A percentile compares a stretch with the other conserved stretches of the same genome.
phyloP scores from a whole-genome alignment of 2,329 filamentous ascomycete genomes.

The Akanthomyces lecanii region DNA sequence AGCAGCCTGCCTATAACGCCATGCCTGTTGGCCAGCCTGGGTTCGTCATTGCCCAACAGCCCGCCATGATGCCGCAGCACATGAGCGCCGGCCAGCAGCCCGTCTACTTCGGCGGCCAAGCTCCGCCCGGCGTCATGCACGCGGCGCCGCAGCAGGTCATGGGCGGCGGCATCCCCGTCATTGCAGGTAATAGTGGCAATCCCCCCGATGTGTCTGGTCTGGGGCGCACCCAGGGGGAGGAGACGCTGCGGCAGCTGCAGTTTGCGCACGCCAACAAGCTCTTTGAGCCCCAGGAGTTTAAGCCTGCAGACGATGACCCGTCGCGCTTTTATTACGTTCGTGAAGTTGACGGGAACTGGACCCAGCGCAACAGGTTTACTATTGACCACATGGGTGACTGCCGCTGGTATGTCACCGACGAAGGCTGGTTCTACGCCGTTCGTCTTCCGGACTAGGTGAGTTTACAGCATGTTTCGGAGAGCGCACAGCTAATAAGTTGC shows the following conservation, averaged over 20 bases:
- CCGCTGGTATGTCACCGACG: constrained; percentile 56
- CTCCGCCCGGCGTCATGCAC: neutral
- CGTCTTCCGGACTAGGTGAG: constrained; percentile 40
- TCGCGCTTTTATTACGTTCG: constrained; percentile 58
- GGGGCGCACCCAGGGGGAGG: constrained; percentile 47
- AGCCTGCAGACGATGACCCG: constrained; percentile 57
- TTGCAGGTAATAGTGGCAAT: constrained; percentile 39
- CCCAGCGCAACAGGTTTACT: constrained; percentile 54
- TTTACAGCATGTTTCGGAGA: neutral
- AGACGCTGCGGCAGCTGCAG: constrained; percentile 43
- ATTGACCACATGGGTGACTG: constrained; percentile 55
- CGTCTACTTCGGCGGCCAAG: constrained; percentile 28
- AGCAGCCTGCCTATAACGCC: constrained; percentile 30
- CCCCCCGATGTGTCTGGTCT: constrained; percentile 49
- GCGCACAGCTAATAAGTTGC: neutral
- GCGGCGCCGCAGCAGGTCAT: constrained; percentile 14
- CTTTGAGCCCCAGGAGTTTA: constrained; percentile 58
- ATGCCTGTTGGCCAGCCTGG: constrained; percentile 28
- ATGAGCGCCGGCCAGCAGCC: constrained; percentile 25
- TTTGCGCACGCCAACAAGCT: constrained; percentile 47
- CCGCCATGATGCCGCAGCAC: constrained; percentile 23
- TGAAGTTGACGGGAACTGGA: constrained; percentile 58
- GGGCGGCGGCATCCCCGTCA: constrained; percentile 27
- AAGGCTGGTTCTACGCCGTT: constrained; percentile 59
- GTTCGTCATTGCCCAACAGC: constrained; percentile 33